Evolutionary conservation across 176 grass and related monocot species (phyloP), one percentile per base, ranked within the genome.

Genomic region (Aegilops speltoides): DNA sequence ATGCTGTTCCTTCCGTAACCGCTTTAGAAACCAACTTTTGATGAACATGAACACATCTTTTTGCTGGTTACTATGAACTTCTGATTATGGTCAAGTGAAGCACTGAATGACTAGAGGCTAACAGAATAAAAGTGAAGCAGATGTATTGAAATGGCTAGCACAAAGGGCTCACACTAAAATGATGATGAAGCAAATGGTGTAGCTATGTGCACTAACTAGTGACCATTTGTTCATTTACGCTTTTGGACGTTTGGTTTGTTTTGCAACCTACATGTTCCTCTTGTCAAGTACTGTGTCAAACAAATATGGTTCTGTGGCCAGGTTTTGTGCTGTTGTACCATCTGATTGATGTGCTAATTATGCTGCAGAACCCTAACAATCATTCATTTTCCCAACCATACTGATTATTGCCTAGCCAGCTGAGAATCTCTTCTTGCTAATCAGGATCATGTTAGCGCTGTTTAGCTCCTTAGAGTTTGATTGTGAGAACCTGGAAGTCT

Each of bases 1-100:
- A 62, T 76, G 66, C 22, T 80, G 26, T 84, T 87, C 68, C 28
- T 80, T 80, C 36, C 76, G 26, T 87, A 69, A 76, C 68, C 11
- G 83, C 85, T 75, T 80, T 50, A 61, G 73, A 43, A 33, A 61
- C 46, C 20, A 77, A 74, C 10, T 76, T 75, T 76, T 74, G 41
- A 87, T 84, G 74, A 83, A 59, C 34, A 62, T 84, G 40, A 87
- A 10, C 19, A 24, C 6, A 86, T 79, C 32, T 34, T 20, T 66
- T 68, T 64, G 23, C 14, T 38, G 5, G 24, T 57, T 80, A 83
- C 43, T 80, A 83, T 73, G 79, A 79, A 59, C 7, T 78, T 78
- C 43, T 70, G 10, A 54, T 37, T 86, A 31, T 29, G 34, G 69
- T 61, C 28, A 29, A 26, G 76, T 33, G 16, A 13, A 13, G 19